Base-by-base conservation (phyloP, 805 yeast species). In the Cyberlindnera euphorbiae region DNA sequence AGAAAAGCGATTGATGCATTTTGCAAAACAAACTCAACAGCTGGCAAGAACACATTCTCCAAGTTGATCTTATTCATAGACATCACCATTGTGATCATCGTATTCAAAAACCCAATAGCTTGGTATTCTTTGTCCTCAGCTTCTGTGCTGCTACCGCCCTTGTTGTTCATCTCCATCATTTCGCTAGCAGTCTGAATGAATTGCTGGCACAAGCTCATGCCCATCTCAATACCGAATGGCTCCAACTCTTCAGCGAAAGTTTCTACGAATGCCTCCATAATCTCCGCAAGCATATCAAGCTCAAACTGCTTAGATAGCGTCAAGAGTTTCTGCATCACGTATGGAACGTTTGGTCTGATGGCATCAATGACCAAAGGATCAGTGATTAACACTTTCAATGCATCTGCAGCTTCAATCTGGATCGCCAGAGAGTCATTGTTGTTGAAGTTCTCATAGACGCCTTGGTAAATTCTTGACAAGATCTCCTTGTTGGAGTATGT, bases 231-330 rank as follows among this genome's bases (percentile, higher is more conserved):
- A 6, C 95, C 90, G 62, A 85, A 90, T 14, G 97, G 97, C 33
- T 88, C 86, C 44, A 93, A 68, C 60, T 90, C 94, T 38, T 76
- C 82, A 2, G 95, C 73, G 59, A 85, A 94, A 42, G 75, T 72
- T 53, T 88, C 96, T 23, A 93, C 96, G 56, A 93, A 86, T 38
- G 87, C 88, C 63, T 93, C 97, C 80, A 93, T 87, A n/a, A 90
- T 95, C 32, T 79, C 82, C 7, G 94, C 75, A 16, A 93, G 68
- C 25, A 86, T 73, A 53, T 94, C 98, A 44, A 82, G 74, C 53
- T 93, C 98, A 49, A 87, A 79, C 36, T 77, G 75, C 55, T 83
- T 80, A 6, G 95, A 81, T 28, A 93, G 61, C 26, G 75, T 77
- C 48, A 93, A 66, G 38, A 93, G 64, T 47, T 75, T 80, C 44